phyloP scores from a whole-genome alignment of 2,329 filamentous ascomycete genomes.

The Trichophyton mentagrophytes region DNA sequence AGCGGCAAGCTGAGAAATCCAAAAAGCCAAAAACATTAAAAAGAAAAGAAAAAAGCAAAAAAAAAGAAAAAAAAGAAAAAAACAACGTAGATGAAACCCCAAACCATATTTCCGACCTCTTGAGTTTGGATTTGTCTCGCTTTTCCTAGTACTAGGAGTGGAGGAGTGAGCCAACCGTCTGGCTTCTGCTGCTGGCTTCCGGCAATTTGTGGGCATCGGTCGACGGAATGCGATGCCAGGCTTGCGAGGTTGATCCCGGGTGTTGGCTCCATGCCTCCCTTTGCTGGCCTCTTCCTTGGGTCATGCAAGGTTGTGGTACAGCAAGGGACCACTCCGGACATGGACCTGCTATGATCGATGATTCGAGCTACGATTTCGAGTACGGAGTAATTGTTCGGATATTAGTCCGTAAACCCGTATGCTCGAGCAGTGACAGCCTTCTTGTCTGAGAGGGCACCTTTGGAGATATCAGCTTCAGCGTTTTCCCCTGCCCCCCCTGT shows the following conservation, averaged over 20 bases:
- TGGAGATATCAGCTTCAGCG: neutral
- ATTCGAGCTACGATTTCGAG: neutral
- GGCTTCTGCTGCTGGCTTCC: neutral
- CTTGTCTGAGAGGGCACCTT: neutral
- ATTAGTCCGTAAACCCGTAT: neutral
- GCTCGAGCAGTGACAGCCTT: neutral
- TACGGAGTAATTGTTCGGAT: neutral
- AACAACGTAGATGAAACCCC: neutral
- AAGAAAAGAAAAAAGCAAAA: neutral
- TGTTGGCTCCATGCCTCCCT: neutral
- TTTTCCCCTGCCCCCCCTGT: neutral
- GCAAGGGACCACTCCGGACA: neutral
- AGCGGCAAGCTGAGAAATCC: neutral
- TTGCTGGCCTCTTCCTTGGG: neutral
- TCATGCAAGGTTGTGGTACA: neutral
- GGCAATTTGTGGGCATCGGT: neutral
- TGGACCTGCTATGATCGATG: neutral
- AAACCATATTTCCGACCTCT: neutral
- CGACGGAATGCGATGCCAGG: neutral
- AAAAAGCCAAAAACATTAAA: conserved; percentile 1
- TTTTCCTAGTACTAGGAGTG: neutral
- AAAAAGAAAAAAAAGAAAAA: neutral
- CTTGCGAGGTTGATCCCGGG: neutral
- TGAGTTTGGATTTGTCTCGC: conserved; percentile 1
- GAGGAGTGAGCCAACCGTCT: neutral